These are phyloP conservation scores for Fusarium aywerte DNA, from an alignment of 2,329 filamentous ascomycete species.

Conservation along the genomic window DNA sequence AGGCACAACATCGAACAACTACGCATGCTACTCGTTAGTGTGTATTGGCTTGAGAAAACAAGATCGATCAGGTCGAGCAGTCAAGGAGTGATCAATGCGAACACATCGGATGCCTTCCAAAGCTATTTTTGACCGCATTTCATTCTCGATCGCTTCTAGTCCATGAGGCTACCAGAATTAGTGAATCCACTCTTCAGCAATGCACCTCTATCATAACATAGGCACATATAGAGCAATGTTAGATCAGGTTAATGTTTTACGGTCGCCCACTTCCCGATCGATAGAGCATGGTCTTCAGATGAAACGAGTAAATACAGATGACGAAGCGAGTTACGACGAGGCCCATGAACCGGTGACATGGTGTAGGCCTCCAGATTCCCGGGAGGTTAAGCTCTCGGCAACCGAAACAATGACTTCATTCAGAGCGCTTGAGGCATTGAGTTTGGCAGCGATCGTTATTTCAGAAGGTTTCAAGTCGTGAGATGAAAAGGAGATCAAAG, in stretches of 20 bases:
- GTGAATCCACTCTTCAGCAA: slow-evolving; percentile 1
- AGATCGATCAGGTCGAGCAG: slow-evolving; percentile 8
- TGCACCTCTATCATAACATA: slow-evolving; percentile 8
- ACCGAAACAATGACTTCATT: neutral
- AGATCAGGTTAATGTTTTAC: neutral
- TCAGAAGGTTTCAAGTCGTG: neutral
- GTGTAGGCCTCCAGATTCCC: neutral
- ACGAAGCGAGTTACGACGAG: slow-evolving; percentile 2
- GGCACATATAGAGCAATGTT: slow-evolving; percentile 2
- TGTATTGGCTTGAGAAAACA: slow-evolving; percentile 3
- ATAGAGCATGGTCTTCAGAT: neutral
- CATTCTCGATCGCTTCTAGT: neutral
- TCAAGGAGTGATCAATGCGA: neutral
- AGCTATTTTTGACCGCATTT: slow-evolving; percentile 3
- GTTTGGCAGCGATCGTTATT: neutral
- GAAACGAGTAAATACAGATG: slow-evolving; percentile 1
- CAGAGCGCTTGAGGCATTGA: neutral
- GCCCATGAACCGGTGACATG: neutral
- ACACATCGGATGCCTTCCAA: neutral
- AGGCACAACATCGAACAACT: no score
- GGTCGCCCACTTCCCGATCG: slow-evolving; percentile 8
- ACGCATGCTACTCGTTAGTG: neutral
- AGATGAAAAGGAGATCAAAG: neutral
- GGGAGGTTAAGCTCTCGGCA: neutral
- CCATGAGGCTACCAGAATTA: neutral